Conservation (phyloP, 345 rosid species). For the Gossypium herbaceum region DNA sequence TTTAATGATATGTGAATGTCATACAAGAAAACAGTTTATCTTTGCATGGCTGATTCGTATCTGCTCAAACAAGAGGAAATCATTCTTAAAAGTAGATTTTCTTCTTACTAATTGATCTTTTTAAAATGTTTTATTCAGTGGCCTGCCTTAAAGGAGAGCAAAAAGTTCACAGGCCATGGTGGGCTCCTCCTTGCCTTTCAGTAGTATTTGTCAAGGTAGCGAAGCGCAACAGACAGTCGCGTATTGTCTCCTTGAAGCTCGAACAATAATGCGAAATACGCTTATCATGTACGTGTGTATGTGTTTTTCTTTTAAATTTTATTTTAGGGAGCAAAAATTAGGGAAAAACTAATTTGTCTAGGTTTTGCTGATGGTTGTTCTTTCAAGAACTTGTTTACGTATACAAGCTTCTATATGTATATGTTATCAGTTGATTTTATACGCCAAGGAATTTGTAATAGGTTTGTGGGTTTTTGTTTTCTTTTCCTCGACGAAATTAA, state of each 20-base stretch:
- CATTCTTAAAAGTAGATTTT: background rate
- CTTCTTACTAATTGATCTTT: background rate
- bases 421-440: conserved; percentile 26
- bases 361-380: conserved; percentile 29
- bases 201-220: conserved; percentile 75
- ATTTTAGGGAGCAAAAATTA: conserved; percentile 12
- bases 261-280: conserved; percentile 60
- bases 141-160: conserved; percentile 98
- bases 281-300: conserved; percentile 44
- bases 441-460: conserved; percentile 17
- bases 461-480: background rate
- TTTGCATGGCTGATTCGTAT: background rate
- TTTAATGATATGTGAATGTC: background rate
- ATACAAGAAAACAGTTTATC: background rate
- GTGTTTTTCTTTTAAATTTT: conserved; percentile 28
- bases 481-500: background rate
- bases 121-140: conserved; percentile 39
- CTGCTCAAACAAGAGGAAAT: background rate
- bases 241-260: conserved; percentile 92
- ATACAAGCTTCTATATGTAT: conserved; percentile 19
- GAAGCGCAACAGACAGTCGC: conserved; percentile 87
- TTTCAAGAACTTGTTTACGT: conserved; percentile 30
- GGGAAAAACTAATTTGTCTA: conserved; percentile 25
- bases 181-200: conserved; percentile 94
- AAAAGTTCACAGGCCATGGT: conserved; percentile 91